Evolutionary conservation across 805 yeast genomes (phyloP).

Genomic region (Wickerhamiella parazyma): DNA sequence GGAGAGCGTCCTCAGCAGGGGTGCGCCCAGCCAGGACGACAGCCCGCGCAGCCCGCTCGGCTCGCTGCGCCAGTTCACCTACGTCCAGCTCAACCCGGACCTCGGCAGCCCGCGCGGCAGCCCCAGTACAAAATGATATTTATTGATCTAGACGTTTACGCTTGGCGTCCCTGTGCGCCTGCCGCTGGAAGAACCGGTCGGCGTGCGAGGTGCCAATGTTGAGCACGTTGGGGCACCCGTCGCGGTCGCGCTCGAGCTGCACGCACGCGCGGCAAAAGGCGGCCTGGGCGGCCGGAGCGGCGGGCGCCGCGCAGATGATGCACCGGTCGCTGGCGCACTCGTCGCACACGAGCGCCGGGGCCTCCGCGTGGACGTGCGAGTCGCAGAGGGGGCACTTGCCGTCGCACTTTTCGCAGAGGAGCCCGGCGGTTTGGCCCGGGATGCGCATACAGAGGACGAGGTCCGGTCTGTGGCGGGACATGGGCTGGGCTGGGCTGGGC

Average conservation of each 20-base stretch:
- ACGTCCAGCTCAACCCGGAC: constrained; percentile 6
- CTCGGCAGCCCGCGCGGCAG: neutral
- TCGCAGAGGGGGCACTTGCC: constrained; percentile 89
- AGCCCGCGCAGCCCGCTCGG: neutral
- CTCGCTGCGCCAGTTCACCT: constrained; percentile 5
- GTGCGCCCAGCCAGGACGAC: no score
- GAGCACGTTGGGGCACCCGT: constrained; percentile 80
- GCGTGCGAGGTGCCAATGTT: constrained; percentile 53
- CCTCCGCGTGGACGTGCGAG: constrained; percentile 60
- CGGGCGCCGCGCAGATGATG: constrained; percentile 58
- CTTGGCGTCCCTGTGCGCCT: neutral
- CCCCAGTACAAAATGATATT: neutral
- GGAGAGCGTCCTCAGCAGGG: neutral
- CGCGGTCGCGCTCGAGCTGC: constrained; percentile 60
- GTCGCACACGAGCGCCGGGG: constrained; percentile 61
- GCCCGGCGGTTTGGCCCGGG: constrained; percentile 62
- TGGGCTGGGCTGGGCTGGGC: no score
- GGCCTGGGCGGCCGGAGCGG: constrained; percentile 58
- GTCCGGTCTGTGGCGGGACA: constrained; percentile 88
- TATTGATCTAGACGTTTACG: neutral
- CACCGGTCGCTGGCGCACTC: constrained; percentile 67
- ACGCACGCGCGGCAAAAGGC: constrained; percentile 82
- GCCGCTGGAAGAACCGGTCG: neutral
- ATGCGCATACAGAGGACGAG: constrained; percentile 70
- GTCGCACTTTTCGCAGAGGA: constrained; percentile 72